Evolutionary conservation across 2,329 filamentous ascomycete species (phyloP), one percentile per base, ranked within the genome.

Genomic region (Epichloe bromicola): DNA sequence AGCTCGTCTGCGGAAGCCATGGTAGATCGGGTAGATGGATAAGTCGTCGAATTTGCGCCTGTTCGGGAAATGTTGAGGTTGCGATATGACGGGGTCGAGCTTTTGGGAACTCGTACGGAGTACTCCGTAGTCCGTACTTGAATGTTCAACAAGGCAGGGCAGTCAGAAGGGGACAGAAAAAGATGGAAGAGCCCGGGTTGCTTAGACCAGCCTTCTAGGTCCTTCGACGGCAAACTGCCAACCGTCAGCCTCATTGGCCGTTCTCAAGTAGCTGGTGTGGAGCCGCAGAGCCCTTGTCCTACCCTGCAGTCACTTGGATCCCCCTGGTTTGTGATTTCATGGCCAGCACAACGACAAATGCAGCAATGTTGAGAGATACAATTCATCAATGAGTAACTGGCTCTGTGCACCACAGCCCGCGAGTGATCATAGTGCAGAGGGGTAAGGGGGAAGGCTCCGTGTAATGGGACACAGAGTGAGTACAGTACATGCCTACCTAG

Each of bases 1-100:
- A 98, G 82, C 80, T 91, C 79, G 68, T 84, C 81, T 60, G 79
- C 80, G 55, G 76, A 77, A 61, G 78, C 70, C 78, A 81, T 82
- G 50, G 39, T 56, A 48, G 19, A 20, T 44, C 45, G 41, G 48
- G 45, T 37, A 53, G 42, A 38, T 48, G 46, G 51, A 51, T 23
- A 37, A 42, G 41, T 51, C 49, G 33, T 49, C 40, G 39, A 34
- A 14, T 19, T 40, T 17, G 37, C 46, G 33, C 48, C 19, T 19
- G 30, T 11, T 38, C 3, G 4, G 20, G 4, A 39, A 26, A 12
- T 17, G n/a, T 34, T 34, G 26, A 11, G 36, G 30, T 20, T 36
- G 43, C 30, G 30, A 30, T 30, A 30, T 30, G 8, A 30, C 7
- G 26, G 20, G 23, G 15, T 44, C 20, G 23, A 17, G 20, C 42